phyloP scores from a whole-genome alignment of 148 eudicot genomes.

The Rhododendron williamsianum region DNA sequence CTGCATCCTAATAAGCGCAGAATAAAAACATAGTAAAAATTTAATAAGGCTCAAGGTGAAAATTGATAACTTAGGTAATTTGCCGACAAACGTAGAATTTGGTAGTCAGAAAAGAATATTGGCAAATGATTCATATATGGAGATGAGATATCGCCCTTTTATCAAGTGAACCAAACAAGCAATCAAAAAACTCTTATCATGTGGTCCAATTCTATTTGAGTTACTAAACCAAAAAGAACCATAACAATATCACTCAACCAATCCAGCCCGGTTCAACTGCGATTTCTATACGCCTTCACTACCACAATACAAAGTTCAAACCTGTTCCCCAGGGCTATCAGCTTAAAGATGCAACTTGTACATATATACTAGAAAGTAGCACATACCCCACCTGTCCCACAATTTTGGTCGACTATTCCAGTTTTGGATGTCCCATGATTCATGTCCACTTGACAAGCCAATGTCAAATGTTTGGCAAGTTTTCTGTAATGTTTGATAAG shows the following conservation, averaged over 20 bases:
- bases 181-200: neutral
- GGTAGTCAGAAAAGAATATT: neutral
- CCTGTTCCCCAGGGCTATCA: neutral
- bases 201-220: neutral
- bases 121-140: neutral
- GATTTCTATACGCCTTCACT: neutral
- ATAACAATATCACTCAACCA: neutral
- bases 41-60: neutral
- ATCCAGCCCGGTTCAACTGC: neutral
- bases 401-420: neutral
- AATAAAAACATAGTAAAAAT: neutral
- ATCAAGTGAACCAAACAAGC: neutral
- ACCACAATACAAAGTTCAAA: neutral
- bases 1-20: constrained; percentile 23
- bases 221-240: neutral
- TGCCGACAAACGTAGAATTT: neutral
- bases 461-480: neutral
- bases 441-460: neutral
- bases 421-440: neutral
- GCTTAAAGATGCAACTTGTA: neutral
- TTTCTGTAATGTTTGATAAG: neutral
- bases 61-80: neutral
- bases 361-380: neutral
- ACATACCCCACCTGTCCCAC: neutral
- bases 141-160: neutral